A percentile compares a stretch with the other conserved stretches of the same genome.
These are phyloP conservation scores for Blastobotrys buckinghamii DNA, from an alignment of 1,139 yeast genomes.

Conservation along the genomic window DNA sequence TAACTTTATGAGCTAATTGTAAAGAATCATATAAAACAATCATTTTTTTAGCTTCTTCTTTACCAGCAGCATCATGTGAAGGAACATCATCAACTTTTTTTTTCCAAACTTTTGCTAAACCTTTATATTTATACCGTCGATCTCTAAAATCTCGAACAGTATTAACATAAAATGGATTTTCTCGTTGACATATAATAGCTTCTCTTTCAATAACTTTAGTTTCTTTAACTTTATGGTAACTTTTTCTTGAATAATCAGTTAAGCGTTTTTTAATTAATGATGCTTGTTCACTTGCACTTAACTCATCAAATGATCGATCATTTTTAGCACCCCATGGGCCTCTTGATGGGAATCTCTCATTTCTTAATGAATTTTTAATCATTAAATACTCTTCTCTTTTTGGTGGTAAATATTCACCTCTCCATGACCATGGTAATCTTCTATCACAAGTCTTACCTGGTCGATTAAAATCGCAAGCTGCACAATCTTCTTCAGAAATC, in stretches of 20 bases:
- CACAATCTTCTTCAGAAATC: constrained; percentile 93
- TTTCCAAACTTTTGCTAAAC: constrained; percentile 91
- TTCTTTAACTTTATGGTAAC: constrained; percentile 72
- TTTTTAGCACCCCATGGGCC: constrained; percentile 33
- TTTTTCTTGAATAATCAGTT: constrained; percentile 80
- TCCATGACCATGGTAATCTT: constrained; percentile 94
- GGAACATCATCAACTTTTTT: constrained; percentile 60
- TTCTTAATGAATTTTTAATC: constrained; percentile 78
- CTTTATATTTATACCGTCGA: constrained; percentile 93
- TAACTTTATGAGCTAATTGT: constrained; percentile 95
- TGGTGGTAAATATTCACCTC: constrained; percentile 94
- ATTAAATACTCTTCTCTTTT: constrained; percentile 86
- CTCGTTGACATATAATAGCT: constrained; percentile 94
- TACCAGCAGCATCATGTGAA: constrained; percentile 57
- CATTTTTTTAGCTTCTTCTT: constrained; percentile 89
- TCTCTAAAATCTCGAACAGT: constrained; percentile 95
- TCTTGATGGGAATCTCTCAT: constrained; percentile 59
- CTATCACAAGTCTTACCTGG: constrained; percentile 95
- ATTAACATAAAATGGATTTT: constrained; percentile 92
- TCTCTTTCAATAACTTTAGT: constrained; percentile 85
- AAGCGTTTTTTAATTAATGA: constrained; percentile 67
- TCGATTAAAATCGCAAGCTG: constrained; percentile 92
- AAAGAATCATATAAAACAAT: constrained; percentile 89
- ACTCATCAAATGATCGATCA: constrained; percentile 54
- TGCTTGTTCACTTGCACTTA: constrained; percentile 75